Conservation (phyloP, 805 yeast species). For the Starmerella vaccinii region DNA sequence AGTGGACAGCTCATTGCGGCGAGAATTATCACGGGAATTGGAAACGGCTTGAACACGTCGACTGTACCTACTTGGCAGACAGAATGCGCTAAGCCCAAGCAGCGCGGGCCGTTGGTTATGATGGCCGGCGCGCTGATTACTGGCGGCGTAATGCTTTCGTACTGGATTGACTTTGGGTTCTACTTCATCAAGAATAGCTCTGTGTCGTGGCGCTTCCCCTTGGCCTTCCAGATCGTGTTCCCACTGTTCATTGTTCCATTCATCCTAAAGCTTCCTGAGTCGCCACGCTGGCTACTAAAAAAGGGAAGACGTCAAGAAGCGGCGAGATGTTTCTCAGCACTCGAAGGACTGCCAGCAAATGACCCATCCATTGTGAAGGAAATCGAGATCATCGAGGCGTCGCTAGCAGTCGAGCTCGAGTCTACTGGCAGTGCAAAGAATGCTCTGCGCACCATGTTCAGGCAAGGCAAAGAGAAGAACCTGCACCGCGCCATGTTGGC, state of each 20-base stretch:
- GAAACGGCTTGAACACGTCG: slow-evolving; percentile 60
- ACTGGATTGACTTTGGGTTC: slow-evolving; percentile 60
- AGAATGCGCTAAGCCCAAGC: slow-evolving; percentile 51
- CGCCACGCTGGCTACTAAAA: slow-evolving; percentile 72
- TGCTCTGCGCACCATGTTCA: slow-evolving; percentile 34
- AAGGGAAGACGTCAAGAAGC: slow-evolving; percentile 42
- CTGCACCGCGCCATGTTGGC: slow-evolving; percentile 34
- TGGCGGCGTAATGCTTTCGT: slow-evolving; percentile 59
- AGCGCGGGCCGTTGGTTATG: slow-evolving; percentile 52
- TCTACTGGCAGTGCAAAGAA: slow-evolving; percentile 6
- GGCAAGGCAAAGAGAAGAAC: slow-evolving; percentile 23
- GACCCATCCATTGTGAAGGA: slow-evolving; percentile 5
- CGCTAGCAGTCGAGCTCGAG: slow-evolving; percentile 12
- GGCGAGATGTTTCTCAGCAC: slow-evolving; percentile 41
- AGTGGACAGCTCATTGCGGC: slow-evolving; percentile 60
- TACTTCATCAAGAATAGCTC: slow-evolving; percentile 48
- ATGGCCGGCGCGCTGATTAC: slow-evolving; percentile 56
- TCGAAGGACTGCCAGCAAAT: slow-evolving; percentile 23
- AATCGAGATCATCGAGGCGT: slow-evolving; percentile 15
- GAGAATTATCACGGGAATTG: slow-evolving; percentile 56
- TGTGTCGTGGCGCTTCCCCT: slow-evolving; percentile 60
- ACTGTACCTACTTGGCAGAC: slow-evolving; percentile 70
- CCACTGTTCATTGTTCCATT: slow-evolving; percentile 19
- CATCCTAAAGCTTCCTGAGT: slow-evolving; percentile 59
- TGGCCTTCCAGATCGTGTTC: slow-evolving; percentile 43